Conservation (phyloP, 257 asterid genomes). For the Fraxinus americana region DNA sequence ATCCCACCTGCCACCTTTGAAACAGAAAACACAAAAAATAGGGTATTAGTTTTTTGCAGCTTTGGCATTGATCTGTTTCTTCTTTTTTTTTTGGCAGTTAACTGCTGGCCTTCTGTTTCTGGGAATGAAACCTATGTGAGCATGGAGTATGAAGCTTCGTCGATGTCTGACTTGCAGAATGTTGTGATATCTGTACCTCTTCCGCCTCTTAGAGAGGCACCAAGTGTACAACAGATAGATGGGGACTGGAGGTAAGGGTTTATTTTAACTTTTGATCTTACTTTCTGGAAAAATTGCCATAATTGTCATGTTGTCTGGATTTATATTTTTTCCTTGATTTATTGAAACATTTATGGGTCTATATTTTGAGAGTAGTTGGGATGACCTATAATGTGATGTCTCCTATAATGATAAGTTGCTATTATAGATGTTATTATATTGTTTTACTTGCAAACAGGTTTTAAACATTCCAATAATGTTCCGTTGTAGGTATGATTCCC, state of each 20-base stretch:
- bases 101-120: conserved; percentile 79
- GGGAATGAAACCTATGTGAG: conserved; percentile 68
- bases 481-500: conserved; percentile 53
- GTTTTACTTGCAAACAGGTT: background rate
- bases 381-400: background rate
- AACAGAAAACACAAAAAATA: background rate
- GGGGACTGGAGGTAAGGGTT: conserved; percentile 68
- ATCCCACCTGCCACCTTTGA: background rate
- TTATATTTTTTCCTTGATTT: background rate
- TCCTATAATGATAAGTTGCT: background rate
- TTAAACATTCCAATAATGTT: conserved; percentile 1
- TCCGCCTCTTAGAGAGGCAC: conserved; percentile 70
- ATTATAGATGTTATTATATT: background rate
- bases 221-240: conserved; percentile 59
- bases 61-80: conserved; percentile 10
- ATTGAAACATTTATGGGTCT: background rate
- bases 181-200: conserved; percentile 72
- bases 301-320: background rate
- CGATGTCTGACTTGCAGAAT: conserved; percentile 60
- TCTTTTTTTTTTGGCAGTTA: conserved; percentile 41
- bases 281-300: background rate
- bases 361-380: background rate
- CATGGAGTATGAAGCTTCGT: conserved; percentile 67
- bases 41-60: background rate
- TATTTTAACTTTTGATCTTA: background rate